Evolutionary conservation across 768 basidiomycete species (phyloP).

Genomic region (Rhodotorula toruloides): DNA sequence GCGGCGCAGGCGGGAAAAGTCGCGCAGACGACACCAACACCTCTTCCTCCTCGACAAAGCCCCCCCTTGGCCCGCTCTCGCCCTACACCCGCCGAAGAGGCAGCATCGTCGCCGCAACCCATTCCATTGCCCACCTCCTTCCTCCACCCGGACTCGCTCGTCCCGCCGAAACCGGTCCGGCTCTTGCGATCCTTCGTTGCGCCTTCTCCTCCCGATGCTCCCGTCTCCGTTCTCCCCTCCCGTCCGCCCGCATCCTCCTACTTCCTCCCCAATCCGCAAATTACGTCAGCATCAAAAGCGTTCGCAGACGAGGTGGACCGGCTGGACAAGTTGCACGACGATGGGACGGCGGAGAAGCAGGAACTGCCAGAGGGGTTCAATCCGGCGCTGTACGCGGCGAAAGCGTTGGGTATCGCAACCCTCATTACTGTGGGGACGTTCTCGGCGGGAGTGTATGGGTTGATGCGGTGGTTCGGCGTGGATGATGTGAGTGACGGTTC

Average conservation of each 20-base stretch:
- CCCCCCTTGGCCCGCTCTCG: not conserved
- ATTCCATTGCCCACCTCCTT: slow-evolving; percentile 1
- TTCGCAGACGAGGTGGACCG: slow-evolving; percentile 20
- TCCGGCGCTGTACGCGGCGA: slow-evolving; percentile 31
- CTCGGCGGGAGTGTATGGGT: slow-evolving; percentile 9
- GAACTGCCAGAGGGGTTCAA: slow-evolving; percentile 36
- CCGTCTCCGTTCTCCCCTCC: not conserved
- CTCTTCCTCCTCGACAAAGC: slow-evolving; percentile 4
- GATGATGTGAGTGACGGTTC: slow-evolving; percentile 30
- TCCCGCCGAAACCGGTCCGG: not conserved
- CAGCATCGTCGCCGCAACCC: not conserved
- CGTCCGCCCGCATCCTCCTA: slow-evolving; percentile 3
- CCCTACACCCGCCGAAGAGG: not conserved
- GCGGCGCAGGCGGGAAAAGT: too few relatives aligned
- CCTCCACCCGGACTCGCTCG: slow-evolving; percentile 18
- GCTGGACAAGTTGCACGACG: slow-evolving; percentile 32
- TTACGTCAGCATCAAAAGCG: slow-evolving; percentile 9
- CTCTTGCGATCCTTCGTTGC: slow-evolving; percentile 19
- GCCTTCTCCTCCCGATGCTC: not conserved
- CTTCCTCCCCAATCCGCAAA: slow-evolving; percentile 32
- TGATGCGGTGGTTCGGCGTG: slow-evolving; percentile 27
- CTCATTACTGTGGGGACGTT: slow-evolving; percentile 23
- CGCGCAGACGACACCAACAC: not conserved
- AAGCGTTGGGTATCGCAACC: slow-evolving; percentile 38
- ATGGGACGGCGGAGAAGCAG: slow-evolving; percentile 1